Evolutionary conservation across 768 basidiomycete genomes (phyloP).

Genomic region (Pilatotrama ljubarskyi): DNA sequence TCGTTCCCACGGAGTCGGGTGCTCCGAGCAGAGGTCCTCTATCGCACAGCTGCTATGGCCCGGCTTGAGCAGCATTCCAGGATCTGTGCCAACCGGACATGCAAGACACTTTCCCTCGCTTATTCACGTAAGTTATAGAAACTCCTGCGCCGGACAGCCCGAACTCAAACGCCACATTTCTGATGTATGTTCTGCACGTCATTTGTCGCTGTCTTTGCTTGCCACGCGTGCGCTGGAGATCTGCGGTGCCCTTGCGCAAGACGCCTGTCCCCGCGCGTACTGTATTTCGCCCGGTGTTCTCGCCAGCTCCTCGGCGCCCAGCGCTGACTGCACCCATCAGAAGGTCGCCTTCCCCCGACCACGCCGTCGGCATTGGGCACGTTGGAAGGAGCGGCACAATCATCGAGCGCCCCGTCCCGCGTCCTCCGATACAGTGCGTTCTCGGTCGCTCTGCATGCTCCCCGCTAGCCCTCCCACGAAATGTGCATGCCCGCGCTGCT

Average conservation of each 20-base stretch:
- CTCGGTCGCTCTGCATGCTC: slow-evolving; percentile 3
- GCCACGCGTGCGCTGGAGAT: slow-evolving; percentile 15
- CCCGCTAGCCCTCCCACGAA: neutral
- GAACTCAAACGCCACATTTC: slow-evolving; percentile 28
- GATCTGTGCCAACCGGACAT: slow-evolving; percentile 11
- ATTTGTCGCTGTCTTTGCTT: slow-evolving; percentile 16
- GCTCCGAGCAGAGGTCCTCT: neutral
- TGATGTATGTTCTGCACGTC: slow-evolving; percentile 22
- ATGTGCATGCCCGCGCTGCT: neutral
- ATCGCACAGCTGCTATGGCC: neutral
- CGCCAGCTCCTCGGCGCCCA: slow-evolving; percentile 3
- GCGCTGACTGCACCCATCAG: slow-evolving; percentile 14
- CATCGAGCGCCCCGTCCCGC: slow-evolving; percentile 6
- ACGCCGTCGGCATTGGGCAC: slow-evolving; percentile 21
- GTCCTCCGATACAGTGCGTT: neutral
- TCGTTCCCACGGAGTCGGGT: neutral
- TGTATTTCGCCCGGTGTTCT: slow-evolving; percentile 12
- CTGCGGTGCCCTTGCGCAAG: neutral
- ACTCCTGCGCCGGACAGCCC: neutral
- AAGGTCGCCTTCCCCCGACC: slow-evolving; percentile 15
- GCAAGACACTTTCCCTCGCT: slow-evolving; percentile 11
- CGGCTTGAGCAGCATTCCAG: neutral
- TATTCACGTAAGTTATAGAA: slow-evolving; percentile 19
- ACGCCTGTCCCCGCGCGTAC: neutral
- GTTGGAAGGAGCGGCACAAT: slow-evolving; percentile 12